phyloP scores from a whole-genome alignment of 1,139 yeast species.

The Chernovozyma aurita region DNA sequence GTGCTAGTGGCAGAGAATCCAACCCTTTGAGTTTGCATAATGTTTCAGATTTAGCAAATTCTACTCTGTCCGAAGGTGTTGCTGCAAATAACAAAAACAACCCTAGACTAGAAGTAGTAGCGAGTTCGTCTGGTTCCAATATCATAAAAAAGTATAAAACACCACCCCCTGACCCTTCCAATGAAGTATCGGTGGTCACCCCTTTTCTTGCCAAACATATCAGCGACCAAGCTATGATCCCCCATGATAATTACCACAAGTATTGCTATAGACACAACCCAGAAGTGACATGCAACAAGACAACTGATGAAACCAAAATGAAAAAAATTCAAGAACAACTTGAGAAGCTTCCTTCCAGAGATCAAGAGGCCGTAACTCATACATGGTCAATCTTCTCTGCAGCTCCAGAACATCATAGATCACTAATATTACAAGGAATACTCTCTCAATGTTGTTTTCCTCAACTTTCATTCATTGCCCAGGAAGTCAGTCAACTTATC shows the following conservation, averaged over 20 bases:
- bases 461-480: constrained; percentile 76
- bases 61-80: too few relatives aligned
- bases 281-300: constrained; percentile 65
- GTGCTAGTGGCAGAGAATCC: too few relatives aligned
- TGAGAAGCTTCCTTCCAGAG: constrained; percentile 55
- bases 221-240: constrained; percentile 37
- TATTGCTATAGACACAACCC: constrained; percentile 94
- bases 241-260: constrained; percentile 50
- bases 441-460: constrained; percentile 93
- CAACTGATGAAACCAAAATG: constrained; percentile 66
- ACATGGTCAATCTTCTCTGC: constrained; percentile 79
- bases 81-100: background rate
- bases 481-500: constrained; percentile 73
- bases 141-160: constrained; percentile 1
- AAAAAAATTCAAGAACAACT: constrained; percentile 55
- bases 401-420: constrained; percentile 64
- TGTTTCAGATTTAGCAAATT: too few relatives aligned
- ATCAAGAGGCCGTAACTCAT: constrained; percentile 67
- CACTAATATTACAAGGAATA: constrained; percentile 75
- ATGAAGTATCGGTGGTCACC: constrained; percentile 35
- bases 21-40: too few relatives aligned
- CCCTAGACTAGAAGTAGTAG: background rate
- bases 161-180: constrained; percentile 5
- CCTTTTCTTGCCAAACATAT: constrained; percentile 45
- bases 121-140: background rate